Evolutionary conservation across 148 eudicot species (phyloP), one percentile per base, ranked within the genome.

Genomic region (Beta vulgaris): DNA sequence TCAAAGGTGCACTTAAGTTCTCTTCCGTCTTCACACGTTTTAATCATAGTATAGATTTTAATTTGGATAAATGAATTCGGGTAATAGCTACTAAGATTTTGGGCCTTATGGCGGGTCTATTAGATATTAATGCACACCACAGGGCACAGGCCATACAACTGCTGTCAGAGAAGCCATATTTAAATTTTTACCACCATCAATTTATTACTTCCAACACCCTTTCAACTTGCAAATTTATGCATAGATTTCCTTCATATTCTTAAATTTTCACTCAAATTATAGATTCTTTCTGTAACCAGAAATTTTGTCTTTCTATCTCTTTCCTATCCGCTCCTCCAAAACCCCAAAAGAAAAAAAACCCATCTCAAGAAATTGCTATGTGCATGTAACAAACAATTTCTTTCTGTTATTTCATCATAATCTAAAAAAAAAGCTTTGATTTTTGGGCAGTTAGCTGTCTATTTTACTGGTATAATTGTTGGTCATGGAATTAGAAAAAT

Each of bases 381-480:
- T 48, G 59, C 69, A 74, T 61, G 76, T 46, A 58, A 73, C 1
- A 1, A 73, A 29, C 49, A 69, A 60, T 12, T 23, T 74, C 48
- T 26, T 31, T 12, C 19, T 4, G 59, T 54, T n/a, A 19, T 21
- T 54, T 23, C 23, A 6, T 54, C 23, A 19, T 25, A 7, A 19
- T 54, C 23, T n/a, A 23, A 2, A 3, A 28, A 4, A 29, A 31
- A 60, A 31, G 8, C 7, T 60, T 31, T 4, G 10, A 15, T 42
- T 37, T 58, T 37, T 44, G 37, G 75, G n/a, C 71, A 40, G 71
- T 49, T 79, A 40, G 58, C 39, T 58, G 74, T 74, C 77, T 46
- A 58, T 57, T 25, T 79, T 58, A 7, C 25, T 68, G 64, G 78
- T 21, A 68, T 74, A 48, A 48, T 74, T 60, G 74, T 79, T 79